These are phyloP conservation scores for Aspergillus tubingensis DNA, from an alignment of 2,329 filamentous ascomycete species.

Conservation along the genomic window DNA sequence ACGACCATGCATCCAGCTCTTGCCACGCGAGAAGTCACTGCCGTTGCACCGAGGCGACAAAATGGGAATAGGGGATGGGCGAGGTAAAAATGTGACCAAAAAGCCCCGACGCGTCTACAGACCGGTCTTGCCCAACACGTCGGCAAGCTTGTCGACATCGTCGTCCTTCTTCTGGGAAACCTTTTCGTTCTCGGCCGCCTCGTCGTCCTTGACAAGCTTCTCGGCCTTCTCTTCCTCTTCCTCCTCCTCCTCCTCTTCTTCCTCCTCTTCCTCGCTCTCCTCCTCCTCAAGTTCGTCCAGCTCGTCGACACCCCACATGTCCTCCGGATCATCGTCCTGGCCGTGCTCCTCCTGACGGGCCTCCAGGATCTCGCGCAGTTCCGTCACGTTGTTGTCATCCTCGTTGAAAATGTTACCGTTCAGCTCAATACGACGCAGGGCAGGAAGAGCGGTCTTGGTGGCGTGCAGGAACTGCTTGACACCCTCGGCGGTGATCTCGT, in stretches of 20 bases:
- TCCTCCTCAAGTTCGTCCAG: slow-evolving; percentile 82
- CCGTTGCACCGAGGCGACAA: slow-evolving; percentile 5
- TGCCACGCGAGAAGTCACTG: slow-evolving; percentile 6
- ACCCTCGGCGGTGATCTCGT: slow-evolving; percentile 81
- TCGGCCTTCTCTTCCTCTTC: slow-evolving; percentile 55
- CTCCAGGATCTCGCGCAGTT: slow-evolving; percentile 70
- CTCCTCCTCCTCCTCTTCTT: slow-evolving; percentile 62
- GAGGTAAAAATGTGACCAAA: background rate
- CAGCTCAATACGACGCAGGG: slow-evolving; percentile 81
- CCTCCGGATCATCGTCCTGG: slow-evolving; percentile 67
- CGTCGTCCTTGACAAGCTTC: slow-evolving; percentile 68
- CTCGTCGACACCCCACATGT: slow-evolving; percentile 82
- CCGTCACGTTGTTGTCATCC: slow-evolving; percentile 72
- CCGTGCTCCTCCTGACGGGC: slow-evolving; percentile 71
- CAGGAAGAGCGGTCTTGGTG: slow-evolving; percentile 68
- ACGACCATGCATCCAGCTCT: slow-evolving; percentile 2
- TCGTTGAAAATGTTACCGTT: slow-evolving; percentile 96
- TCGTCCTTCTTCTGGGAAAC: slow-evolving; percentile 73
- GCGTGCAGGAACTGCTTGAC: slow-evolving; percentile 71
- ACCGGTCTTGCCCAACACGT: slow-evolving; percentile 70
- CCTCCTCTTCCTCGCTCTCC: slow-evolving; percentile 67
- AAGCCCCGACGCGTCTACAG: slow-evolving; percentile 23
- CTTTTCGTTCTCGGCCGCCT: slow-evolving; percentile 59
- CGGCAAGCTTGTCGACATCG: slow-evolving; percentile 78
- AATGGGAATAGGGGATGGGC: background rate